Percentiles rank a stretch among this genome's conserved stretches.
Evolutionary conservation across 805 yeast genomes (phyloP).

Genomic region (Zygosaccharomyces siamensis): DNA sequence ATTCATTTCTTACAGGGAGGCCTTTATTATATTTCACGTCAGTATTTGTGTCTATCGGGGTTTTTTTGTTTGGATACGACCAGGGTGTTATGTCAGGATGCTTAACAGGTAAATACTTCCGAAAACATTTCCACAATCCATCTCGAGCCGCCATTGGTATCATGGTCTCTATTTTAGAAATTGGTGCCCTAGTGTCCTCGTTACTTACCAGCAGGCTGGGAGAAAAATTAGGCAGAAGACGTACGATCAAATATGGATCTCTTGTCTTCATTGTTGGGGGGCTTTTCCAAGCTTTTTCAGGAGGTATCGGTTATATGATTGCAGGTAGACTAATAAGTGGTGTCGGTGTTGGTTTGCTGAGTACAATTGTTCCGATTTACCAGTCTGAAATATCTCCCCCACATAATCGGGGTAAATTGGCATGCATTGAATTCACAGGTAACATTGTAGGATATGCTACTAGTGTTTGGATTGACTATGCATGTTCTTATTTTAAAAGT

Average conservation of each 20-base stretch:
- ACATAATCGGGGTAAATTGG: slow-evolving; percentile 73
- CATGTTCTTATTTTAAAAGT: slow-evolving; percentile 57
- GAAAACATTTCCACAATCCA: slow-evolving; percentile 66
- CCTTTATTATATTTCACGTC: slow-evolving; percentile 36
- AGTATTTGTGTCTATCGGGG: slow-evolving; percentile 40
- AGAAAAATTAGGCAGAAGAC: slow-evolving; percentile 72
- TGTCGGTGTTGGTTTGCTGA: slow-evolving; percentile 78
- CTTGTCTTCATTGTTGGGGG: slow-evolving; percentile 77
- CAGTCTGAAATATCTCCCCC: slow-evolving; percentile 88
- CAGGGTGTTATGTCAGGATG: slow-evolving; percentile 92
- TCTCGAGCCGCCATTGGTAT: slow-evolving; percentile 72
- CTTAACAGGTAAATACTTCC: slow-evolving; percentile 67
- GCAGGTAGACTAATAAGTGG: slow-evolving; percentile 76
- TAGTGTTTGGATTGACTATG: slow-evolving; percentile 84
- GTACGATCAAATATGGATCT: slow-evolving; percentile 78
- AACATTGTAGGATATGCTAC: slow-evolving; percentile 76
- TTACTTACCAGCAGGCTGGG: slow-evolving; percentile 72
- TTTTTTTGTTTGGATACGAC: slow-evolving; percentile 73
- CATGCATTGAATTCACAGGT: slow-evolving; percentile 85
- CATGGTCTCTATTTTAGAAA: slow-evolving; percentile 81
- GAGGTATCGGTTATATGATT: slow-evolving; percentile 52
- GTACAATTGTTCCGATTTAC: slow-evolving; percentile 81
- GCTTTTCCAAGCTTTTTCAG: slow-evolving; percentile 58
- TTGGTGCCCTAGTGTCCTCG: slow-evolving; percentile 81
- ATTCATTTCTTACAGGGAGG: slow-evolving; percentile 20